phyloP scores from a whole-genome alignment of 2,329 filamentous ascomycete genomes.

The Laburnicola sp. region DNA sequence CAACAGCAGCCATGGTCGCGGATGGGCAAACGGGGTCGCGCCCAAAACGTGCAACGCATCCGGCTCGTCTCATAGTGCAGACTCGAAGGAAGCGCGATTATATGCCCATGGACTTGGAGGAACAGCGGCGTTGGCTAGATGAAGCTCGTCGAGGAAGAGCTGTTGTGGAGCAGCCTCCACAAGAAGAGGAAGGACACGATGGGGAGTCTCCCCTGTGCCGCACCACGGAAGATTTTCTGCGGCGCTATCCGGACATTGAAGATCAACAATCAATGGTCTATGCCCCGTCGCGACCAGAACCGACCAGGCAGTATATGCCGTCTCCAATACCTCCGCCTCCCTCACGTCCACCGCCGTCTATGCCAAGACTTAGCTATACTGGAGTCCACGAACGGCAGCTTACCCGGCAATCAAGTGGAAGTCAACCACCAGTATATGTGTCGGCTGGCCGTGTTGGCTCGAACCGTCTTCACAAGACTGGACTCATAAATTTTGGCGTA shows the following conservation, averaged over 20 bases:
- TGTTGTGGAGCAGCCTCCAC: constrained; percentile 39
- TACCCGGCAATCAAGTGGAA: constrained; percentile 37
- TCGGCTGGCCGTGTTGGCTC: constrained; percentile 50
- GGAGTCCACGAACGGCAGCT: constrained; percentile 68
- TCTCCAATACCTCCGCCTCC: constrained; percentile 61
- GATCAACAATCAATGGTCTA: constrained; percentile 60
- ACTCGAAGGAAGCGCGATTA: constrained; percentile 62
- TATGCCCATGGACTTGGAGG: constrained; percentile 76
- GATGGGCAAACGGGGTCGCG: constrained; percentile 51
- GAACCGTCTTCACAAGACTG: constrained; percentile 64
- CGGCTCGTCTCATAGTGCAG: constrained; percentile 58
- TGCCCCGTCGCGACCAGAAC: constrained; percentile 41
- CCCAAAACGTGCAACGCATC: constrained; percentile 55
- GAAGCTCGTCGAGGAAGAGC: constrained; percentile 70
- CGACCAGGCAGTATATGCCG: constrained; percentile 54
- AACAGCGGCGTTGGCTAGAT: constrained; percentile 79
- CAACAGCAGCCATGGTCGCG: constrained; percentile 56
- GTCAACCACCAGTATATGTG: constrained; percentile 50
- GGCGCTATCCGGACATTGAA: constrained; percentile 73
- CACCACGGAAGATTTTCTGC: constrained; percentile 80
- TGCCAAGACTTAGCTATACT: constrained; percentile 71
- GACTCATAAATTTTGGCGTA: constrained; percentile 76
- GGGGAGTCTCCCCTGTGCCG: constrained; percentile 55
- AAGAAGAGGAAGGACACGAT: constrained; percentile 39
- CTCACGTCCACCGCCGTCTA: constrained; percentile 61